Base-by-base conservation (phyloP, 768 basidiomycete genomes). In the Pleurotus sapidus region DNA sequence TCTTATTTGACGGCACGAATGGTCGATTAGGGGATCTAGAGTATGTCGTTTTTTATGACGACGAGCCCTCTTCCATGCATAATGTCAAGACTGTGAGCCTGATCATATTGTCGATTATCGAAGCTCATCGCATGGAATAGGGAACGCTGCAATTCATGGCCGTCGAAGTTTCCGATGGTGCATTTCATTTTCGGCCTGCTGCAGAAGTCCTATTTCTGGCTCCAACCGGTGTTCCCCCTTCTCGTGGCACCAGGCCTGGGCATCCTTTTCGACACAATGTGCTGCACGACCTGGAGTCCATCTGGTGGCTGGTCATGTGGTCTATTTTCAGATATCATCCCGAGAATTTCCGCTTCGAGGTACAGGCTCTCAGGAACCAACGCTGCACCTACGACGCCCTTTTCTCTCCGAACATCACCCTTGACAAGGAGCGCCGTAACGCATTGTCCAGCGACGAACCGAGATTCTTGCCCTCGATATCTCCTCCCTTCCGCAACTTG, bases 101-200 rank as follows among this genome's bases (percentile, higher is more conserved):
- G 0, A 25, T 9, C 8, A 17, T 42, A 46, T 3, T 15, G 12
- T 30, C 5, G 40, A 55, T n/a, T 23, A 18, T 49, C 5, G 17
- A 24, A 25, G 15, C 25, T 4, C 24, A 5, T 11, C 37, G 20
- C n/a, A 18, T 5, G 27, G 20, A 11, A 6, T 20, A 62, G 62
- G 62, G 62, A 30, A 63, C 62, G 8, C n/a, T 49, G 5, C 39
- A 43, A n/a, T 63, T 61, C 60, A 63, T 63, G 60, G 50, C 62
- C 3, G 30, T 50, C 8, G 60, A 58, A 20, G 49, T 59, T 20
- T 23, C 39, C 12, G 15, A 3, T 5, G 38, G 51, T 23, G 15
- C 6, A 24, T 59, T 47, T 39, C 38, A 15, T 5, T 59, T 55
- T 27, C 1, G 2, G 17, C 24, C 18, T 46, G 2, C 8, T 20